phyloP scores from a whole-genome alignment of 441 rosid species.

The Syzygium malaccense region DNA sequence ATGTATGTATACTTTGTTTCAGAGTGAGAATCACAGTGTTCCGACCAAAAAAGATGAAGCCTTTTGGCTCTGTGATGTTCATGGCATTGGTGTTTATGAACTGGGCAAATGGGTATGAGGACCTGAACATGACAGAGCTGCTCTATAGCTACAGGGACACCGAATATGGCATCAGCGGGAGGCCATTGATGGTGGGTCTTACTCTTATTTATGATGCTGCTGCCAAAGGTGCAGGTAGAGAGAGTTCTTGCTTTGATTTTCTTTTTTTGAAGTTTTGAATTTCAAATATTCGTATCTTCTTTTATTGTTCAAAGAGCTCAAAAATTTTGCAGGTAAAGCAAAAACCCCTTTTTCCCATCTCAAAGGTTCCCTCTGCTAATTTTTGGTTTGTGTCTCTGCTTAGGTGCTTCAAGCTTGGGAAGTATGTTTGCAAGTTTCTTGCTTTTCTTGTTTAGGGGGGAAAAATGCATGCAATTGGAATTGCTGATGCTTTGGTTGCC shows the following conservation, averaged over 20 bases:
- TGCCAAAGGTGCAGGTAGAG: constrained; percentile 48
- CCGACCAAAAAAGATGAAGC: neutral
- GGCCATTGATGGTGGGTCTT: constrained; percentile 33
- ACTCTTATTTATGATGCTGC: constrained; percentile 41
- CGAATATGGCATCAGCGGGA: constrained; percentile 9
- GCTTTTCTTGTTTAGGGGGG: neutral
- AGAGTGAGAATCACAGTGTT: neutral
- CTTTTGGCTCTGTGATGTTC: neutral
- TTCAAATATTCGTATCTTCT: neutral
- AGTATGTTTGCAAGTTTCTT: neutral
- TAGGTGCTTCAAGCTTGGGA: neutral
- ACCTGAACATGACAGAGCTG: constrained; percentile 8
- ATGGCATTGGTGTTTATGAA: constrained; percentile 4
- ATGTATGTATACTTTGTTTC: neutral
- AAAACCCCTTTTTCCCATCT: neutral
- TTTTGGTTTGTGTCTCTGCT: neutral
- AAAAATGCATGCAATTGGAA: neutral
- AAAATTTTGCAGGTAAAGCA: neutral
- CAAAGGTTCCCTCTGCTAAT: neutral
- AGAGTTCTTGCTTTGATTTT: neutral
- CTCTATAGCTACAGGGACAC: neutral
- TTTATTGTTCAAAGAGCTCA: neutral
- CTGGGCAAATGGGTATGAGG: constrained; percentile 11
- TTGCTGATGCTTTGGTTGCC: neutral
- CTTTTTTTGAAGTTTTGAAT: neutral